Percentiles rank a stretch among this genome's conserved stretches.
phyloP scores from a whole-genome alignment of 2,329 filamentous ascomycete genomes.

The Emydomyces testavorans region DNA sequence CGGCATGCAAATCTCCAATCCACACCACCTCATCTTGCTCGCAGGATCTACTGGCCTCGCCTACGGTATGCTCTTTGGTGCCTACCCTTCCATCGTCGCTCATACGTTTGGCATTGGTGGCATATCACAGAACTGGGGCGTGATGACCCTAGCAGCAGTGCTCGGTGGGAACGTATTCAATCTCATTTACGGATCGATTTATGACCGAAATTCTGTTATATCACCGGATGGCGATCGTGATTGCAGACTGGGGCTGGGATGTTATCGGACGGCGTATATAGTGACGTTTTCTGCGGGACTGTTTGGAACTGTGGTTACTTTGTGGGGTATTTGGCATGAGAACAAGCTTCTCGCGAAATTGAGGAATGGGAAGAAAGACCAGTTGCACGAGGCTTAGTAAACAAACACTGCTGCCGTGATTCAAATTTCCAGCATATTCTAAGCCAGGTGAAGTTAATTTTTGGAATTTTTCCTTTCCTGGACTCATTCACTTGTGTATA shows the following conservation, averaged over 20 bases:
- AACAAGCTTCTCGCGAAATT: conserved; percentile 22
- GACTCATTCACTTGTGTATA: no score
- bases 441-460: no score
- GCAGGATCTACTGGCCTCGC: conserved; percentile 76
- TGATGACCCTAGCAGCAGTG: conserved; percentile 82
- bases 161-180: conserved; percentile 88
- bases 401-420: no score
- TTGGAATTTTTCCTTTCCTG: no score
- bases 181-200: conserved; percentile 72
- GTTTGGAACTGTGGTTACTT: conserved; percentile 54
- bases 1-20: conserved; percentile 64
- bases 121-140: conserved; percentile 89
- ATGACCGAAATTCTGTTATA: conserved; percentile 65
- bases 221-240: conserved; percentile 57
- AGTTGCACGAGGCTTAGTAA: neutral
- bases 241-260: conserved; percentile 66
- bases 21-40: conserved; percentile 62
- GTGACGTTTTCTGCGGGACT: conserved; percentile 64
- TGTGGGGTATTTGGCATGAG: conserved; percentile 43
- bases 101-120: conserved; percentile 86
- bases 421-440: no score
- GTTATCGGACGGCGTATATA: conserved; percentile 71
- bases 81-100: conserved; percentile 78
- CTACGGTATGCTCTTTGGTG: conserved; percentile 89
- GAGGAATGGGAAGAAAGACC: conserved; percentile 19